A percentile compares a stretch with the other conserved stretches of the same genome.
Conservation (phyloP, 2,329 filamentous ascomycete genomes). For the Diatrype stigma region DNA sequence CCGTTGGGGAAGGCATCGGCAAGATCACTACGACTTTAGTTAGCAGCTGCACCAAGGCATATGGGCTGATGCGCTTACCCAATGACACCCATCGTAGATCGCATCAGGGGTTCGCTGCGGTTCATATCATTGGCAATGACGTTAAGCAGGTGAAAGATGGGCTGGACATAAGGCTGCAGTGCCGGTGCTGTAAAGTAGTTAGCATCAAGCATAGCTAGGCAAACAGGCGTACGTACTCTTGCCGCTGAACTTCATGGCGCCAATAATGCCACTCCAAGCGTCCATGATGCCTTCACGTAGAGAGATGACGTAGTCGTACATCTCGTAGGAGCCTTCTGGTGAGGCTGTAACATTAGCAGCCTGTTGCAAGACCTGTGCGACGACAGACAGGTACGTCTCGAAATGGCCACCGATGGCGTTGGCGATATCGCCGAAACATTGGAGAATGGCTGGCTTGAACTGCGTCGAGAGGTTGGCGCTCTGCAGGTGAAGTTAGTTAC, state of each 20-base stretch:
- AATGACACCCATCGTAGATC: slow-evolving; percentile 95
- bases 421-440: slow-evolving; percentile 97
- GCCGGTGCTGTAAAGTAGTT: slow-evolving; percentile 53
- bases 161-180: slow-evolving; percentile 73
- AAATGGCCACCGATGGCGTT: slow-evolving; percentile 90
- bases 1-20: slow-evolving; percentile 91
- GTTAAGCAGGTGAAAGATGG: slow-evolving; percentile 83
- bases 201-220: slow-evolving; percentile 14
- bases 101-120: slow-evolving; percentile 85
- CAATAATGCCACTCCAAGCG: slow-evolving; percentile 95
- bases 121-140: slow-evolving; percentile 77
- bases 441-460: slow-evolving; percentile 96
- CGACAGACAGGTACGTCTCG: slow-evolving; percentile 86
- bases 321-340: slow-evolving; percentile 82
- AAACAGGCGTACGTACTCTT: slow-evolving; percentile 56
- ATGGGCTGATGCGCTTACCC: slow-evolving; percentile 57
- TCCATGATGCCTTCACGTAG: slow-evolving; percentile 98
- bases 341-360: slow-evolving; percentile 77
- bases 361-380: slow-evolving; percentile 91
- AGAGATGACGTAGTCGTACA: slow-evolving; percentile 94
- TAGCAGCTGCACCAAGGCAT: background rate
- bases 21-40: slow-evolving; percentile 67
- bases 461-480: slow-evolving; percentile 86
- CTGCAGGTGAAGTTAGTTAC: slow-evolving; percentile 42
- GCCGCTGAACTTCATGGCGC: slow-evolving; percentile 80